These are phyloP conservation scores for Kwoniella heveanensis DNA, from an alignment of 768 basidiomycete genomes.

Conservation along the genomic window DNA sequence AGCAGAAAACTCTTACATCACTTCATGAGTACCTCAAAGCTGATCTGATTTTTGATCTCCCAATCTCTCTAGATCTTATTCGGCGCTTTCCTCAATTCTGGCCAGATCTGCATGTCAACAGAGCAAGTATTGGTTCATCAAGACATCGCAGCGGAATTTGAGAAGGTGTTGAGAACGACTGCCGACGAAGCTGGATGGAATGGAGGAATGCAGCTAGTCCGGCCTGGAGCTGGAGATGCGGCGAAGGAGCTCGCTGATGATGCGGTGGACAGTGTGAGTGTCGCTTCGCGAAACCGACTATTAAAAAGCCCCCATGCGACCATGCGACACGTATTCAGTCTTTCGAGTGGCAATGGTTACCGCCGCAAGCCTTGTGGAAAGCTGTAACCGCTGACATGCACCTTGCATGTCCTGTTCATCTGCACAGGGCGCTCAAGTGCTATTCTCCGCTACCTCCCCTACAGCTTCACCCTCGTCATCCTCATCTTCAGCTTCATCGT, in stretches of 20 bases:
- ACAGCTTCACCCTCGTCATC: constrained; percentile 12
- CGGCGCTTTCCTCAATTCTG: constrained; percentile 51
- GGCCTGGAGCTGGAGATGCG: constrained; percentile 19
- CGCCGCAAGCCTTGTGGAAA: no score
- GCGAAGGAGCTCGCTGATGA: constrained; percentile 27
- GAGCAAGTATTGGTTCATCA: constrained; percentile 52
- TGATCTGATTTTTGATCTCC: no score
- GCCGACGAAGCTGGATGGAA: constrained; percentile 17
- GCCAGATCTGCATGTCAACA: constrained; percentile 56
- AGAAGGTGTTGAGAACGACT: constrained; percentile 26
- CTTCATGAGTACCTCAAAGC: no score
- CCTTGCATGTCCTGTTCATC: no score
- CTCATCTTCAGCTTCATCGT: constrained; percentile 9
- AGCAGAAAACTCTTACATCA: no score
- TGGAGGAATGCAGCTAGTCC: constrained; percentile 31
- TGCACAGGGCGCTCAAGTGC: constrained; percentile 31
- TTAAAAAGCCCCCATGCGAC: no score
- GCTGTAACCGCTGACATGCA: no score
- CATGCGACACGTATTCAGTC: no score
- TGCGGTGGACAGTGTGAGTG: constrained; percentile 31
- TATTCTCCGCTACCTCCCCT: constrained; percentile 15
- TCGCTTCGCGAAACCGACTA: no score
- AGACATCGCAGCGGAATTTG: constrained; percentile 32
- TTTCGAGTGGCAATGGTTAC: no score
- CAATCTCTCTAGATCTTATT: constrained; percentile 42